Base-by-base conservation (phyloP, 257 asterid genomes). In the Primulina eburnea region DNA sequence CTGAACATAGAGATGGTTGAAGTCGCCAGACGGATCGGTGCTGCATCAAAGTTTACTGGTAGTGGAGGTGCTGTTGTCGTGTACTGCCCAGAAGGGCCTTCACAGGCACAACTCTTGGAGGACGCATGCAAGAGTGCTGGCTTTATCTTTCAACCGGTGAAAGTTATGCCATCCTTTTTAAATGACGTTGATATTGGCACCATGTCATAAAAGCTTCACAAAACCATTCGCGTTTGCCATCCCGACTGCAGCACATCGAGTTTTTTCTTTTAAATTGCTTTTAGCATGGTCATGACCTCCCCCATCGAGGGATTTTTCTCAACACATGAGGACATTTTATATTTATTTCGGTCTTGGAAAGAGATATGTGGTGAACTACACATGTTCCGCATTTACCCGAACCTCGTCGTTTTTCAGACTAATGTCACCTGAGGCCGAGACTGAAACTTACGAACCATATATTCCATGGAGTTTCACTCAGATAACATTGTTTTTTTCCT, bases 1-100 rank as follows among this genome's bases (percentile, higher is more conserved):
- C 60, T 91, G 71, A 94, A 94, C 80, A 87, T 94, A 75, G 89
- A 91, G 88, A 94, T 94, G 97, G 89, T 94, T 37, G 96, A 94
- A 79, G 65, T 86, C 66, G 99, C 88, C 0, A 84, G 99, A 76
- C 73, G 76, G 33, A 63, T 82, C 4, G 96, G 99, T 11, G 97
- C 92, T 59, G 96, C 96, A 47, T 88, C 97, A 28, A 94, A 94
- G 81, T 94, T 94, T 77, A 94, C 99, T 0, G 99, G 99, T 0
- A 91, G 97, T 62, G 99, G 97, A 63, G 99, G 99, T 0, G 99
- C 99, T 1, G 92, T 85, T 14, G 86, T 90, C 11, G 99, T 82
- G 12, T 86, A 78, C 80, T 93, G 99, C 69, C 96, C 97, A 0
- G 78, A 86, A n/a, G 97, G 97, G 9, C 76, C 88, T 53, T 80